Base-by-base conservation (phyloP, 352 stramenopile species). In the Pythium insidiosum region DNA sequence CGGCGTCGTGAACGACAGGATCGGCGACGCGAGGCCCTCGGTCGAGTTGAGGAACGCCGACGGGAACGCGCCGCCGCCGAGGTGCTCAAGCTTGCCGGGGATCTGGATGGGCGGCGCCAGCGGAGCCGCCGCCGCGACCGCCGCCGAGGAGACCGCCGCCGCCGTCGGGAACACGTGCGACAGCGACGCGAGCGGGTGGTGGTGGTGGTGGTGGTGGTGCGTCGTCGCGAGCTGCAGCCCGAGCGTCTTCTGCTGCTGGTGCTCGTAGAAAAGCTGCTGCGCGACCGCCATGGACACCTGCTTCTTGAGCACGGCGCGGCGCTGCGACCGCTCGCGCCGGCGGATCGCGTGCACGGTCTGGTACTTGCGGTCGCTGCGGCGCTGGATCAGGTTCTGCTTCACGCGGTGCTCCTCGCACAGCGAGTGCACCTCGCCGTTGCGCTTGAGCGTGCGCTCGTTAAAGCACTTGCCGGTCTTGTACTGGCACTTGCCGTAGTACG, bases 401-500 rank as follows among this genome's bases (percentile, higher is more conserved):
- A 81, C 50, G 33, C 80, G 77, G 66, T 93, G 80, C 47, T 92
- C 76, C 34, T 92, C 80, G 37, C 80, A 93, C 22, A 93, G 54
- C 29, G 71, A 86, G 57, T 93, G 80, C 5, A 66, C 73, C 36
- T 89, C 67, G 33, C 80, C 80, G 30, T 89, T 90, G 58, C 75
- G 75, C 68, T 90, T 90, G 53, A 87, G 63, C 19, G 80, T 84
- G 46, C 80, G 77, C 50, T 90, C 77, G 38, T 93, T 93, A 48
- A 85, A 86, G 58, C 80, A 93, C 53, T 93, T 93, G 60, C 80
- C 75, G 21, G 80, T 89, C 53, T 93, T 88, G 70, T 93, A 93
- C 58, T 88, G 71, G 51, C 77, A 93, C 53, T 89, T 92, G 56
- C 76, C 76, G 21, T 71, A 71, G 60, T 85, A 86, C 33, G 56